A percentile compares a stretch with the other conserved stretches of the same genome.
Conservation (phyloP, 202 grass and related monocot genomes). For the Schoenoplectus triqueter region DNA sequence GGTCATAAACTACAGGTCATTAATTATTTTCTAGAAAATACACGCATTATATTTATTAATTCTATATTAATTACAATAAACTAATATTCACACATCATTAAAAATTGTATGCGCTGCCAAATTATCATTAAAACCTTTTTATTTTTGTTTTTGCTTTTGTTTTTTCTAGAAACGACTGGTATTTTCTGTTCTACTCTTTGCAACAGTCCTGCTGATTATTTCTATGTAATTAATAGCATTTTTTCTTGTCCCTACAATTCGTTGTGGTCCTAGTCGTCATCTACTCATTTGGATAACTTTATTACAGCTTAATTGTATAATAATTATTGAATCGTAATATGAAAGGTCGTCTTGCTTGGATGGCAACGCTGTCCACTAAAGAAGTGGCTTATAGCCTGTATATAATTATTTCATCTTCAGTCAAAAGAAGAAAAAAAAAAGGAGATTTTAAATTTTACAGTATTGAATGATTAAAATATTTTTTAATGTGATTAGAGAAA, state of each 20-base stretch:
- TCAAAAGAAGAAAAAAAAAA: not conserved
- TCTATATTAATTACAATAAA: not conserved
- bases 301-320: not conserved
- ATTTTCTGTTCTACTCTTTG: not conserved
- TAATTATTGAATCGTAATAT: constrained; percentile 1
- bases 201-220: not conserved
- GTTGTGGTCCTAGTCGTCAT: constrained; percentile 8
- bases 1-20: no score
- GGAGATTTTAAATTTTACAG: no score
- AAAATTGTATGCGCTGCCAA: not conserved
- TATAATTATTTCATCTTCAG: constrained; percentile 11
- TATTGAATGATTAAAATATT: no score
- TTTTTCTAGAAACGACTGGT: not conserved
- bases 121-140: not conserved
- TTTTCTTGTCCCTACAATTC: not conserved
- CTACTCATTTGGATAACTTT: not conserved
- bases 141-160: not conserved
- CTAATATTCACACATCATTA: not conserved
- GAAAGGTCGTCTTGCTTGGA: not conserved
- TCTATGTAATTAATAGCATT: not conserved
- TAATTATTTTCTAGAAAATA: no score
- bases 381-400: not conserved
- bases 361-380: not conserved
- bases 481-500: no score
- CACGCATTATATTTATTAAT: not conserved